Evolutionary conservation across 2,329 filamentous ascomycete species (phyloP).

Genomic region (Aspergillus ibericus): DNA sequence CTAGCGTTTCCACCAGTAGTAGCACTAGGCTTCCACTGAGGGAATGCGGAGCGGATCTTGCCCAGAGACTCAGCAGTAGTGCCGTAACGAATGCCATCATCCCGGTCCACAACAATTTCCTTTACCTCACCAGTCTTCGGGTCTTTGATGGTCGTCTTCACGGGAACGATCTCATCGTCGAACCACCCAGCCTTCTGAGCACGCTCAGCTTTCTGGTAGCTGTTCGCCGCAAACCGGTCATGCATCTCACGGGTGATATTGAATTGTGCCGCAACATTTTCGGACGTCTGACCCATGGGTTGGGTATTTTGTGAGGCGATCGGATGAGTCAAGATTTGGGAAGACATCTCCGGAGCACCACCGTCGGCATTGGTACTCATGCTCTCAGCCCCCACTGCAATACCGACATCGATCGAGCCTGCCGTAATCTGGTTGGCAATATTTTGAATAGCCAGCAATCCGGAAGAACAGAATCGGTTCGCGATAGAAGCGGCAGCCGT

Average conservation of each 20-base stretch:
- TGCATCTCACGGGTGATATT: conserved; percentile 67
- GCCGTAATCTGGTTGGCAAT: conserved; percentile 85
- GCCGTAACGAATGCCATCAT: conserved; percentile 80
- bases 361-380: conserved; percentile 88
- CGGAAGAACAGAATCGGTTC: conserved; percentile 89
- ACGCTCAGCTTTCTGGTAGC: conserved; percentile 79
- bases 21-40: conserved; percentile 69
- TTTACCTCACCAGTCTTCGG: conserved; percentile 82
- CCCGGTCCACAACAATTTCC: conserved; percentile 72
- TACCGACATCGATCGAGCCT: conserved; percentile 88
- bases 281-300: conserved; percentile 88
- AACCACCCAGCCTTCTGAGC: conserved; percentile 84
- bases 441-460: conserved; percentile 84
- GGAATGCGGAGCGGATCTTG: conserved; percentile 85
- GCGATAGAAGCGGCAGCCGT: conserved; percentile 74
- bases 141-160: conserved; percentile 80
- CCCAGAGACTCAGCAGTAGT: conserved; percentile 78
- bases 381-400: conserved; percentile 89
- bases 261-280: conserved; percentile 83
- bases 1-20: conserved; percentile 93
- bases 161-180: conserved; percentile 79
- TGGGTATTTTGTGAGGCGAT: conserved; percentile 89
- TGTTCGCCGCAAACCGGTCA: conserved; percentile 80
- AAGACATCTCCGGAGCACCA: conserved; percentile 77
- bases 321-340: conserved; percentile 70